These are phyloP conservation scores for Trichoderma hamatum DNA, from an alignment of 2,329 filamentous ascomycete species.

Conservation along the genomic window DNA sequence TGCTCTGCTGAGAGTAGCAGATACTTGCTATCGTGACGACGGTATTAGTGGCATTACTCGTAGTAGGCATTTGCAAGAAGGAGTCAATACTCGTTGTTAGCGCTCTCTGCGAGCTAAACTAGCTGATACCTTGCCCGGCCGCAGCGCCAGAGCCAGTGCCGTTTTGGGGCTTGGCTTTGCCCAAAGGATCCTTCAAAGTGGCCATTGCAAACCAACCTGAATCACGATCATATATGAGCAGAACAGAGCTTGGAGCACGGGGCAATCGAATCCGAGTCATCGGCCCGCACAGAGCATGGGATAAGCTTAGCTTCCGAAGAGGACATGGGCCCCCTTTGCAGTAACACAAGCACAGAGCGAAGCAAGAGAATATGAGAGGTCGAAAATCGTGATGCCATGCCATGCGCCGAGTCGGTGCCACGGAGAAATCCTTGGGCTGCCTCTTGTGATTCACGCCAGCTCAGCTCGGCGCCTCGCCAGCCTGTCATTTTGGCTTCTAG, in stretches of 20 bases:
- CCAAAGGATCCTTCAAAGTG: neutral
- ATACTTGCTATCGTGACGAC: neutral
- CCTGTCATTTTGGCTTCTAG: slow-evolving; percentile 2
- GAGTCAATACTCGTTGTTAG: neutral
- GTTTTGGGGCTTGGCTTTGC: neutral
- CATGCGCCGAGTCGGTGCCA: neutral
- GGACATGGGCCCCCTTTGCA: neutral
- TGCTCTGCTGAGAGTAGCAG: too few relatives aligned
- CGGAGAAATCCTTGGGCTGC: neutral
- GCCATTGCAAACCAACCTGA: neutral
- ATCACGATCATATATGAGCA: neutral
- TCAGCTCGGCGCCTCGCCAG: slow-evolving; percentile 18
- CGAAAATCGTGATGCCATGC: neutral
- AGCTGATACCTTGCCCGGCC: neutral
- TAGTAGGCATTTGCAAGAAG: neutral
- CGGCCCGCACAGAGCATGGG: slow-evolving; percentile 17
- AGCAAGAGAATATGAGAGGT: neutral
- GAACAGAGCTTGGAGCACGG: slow-evolving; percentile 11
- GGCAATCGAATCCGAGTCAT: slow-evolving; percentile 25
- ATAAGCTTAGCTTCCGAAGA: slow-evolving; percentile 19
- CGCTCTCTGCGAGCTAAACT: neutral
- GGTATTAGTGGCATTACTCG: neutral
- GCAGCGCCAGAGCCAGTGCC: neutral
- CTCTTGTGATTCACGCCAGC: slow-evolving; percentile 7
- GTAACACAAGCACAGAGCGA: neutral